phyloP scores from a whole-genome alignment of 2,329 filamentous ascomycete species.

The Lecanicillium sp. region DNA sequence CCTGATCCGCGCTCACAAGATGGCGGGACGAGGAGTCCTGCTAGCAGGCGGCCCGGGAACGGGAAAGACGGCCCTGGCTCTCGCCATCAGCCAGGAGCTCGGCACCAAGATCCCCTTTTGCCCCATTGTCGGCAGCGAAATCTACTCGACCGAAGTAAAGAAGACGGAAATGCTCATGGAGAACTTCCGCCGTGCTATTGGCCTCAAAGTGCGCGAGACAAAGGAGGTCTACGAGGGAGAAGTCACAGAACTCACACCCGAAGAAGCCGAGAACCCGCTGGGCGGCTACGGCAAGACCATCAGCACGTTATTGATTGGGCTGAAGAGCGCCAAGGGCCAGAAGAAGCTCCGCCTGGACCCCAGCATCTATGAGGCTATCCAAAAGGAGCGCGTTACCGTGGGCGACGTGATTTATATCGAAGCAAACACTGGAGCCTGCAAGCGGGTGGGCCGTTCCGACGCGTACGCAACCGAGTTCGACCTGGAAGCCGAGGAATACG shows the following conservation, averaged over 20 bases:
- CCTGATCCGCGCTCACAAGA: conserved; percentile 91
- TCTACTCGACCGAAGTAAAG: conserved; percentile 97
- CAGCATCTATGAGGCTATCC: conserved; percentile 98
- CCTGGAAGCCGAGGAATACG: conserved; percentile 96
- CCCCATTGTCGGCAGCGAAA: conserved; percentile 94
- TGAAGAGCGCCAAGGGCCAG: conserved; percentile 93
- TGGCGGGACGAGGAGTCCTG: conserved; percentile 90
- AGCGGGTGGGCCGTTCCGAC: conserved; percentile 90
- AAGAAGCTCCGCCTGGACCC: conserved; percentile 97
- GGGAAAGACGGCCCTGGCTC: conserved; percentile 91
- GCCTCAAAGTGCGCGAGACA: conserved; percentile 92
- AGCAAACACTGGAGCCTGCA: conserved; percentile 96
- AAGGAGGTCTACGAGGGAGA: conserved; percentile 99
- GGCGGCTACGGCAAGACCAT: conserved; percentile 97
- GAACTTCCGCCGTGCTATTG: conserved; percentile 95
- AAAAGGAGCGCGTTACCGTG: conserved; percentile 92
- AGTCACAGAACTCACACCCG: conserved; percentile 92
- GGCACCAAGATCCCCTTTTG: conserved; percentile 98
- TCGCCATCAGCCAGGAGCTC: conserved; percentile 93
- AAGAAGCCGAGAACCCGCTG: conserved; percentile 95
- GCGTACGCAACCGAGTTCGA: conserved; percentile 98
- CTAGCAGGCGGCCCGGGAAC: conserved; percentile 92
- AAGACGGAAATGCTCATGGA: conserved; percentile 99
- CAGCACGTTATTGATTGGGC: conserved; percentile 84
- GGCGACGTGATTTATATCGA: conserved; percentile 99